phyloP scores from a whole-genome alignment of 179 eudicot genomes.

The Beta lomatogona region DNA sequence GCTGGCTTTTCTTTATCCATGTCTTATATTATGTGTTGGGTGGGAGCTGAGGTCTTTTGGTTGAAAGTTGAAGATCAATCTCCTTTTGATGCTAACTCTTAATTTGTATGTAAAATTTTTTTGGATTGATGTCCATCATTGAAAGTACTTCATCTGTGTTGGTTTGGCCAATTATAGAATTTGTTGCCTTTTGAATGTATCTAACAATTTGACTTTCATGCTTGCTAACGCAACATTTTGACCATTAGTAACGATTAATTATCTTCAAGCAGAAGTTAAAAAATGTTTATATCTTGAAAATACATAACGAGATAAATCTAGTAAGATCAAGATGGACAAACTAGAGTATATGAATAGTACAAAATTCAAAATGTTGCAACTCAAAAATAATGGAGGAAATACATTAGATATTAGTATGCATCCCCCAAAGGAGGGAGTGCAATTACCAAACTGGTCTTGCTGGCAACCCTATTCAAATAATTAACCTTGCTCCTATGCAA shows the following conservation, averaged over 20 bases:
- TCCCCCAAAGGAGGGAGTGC: not conserved
- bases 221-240: no score
- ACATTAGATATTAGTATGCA: not conserved
- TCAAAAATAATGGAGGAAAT: no score
- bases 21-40: not conserved
- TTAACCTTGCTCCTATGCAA: slow-evolving; percentile 10
- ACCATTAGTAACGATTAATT: no score
- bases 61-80: not conserved
- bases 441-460: not conserved
- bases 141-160: not conserved
- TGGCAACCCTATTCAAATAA: not conserved
- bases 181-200: not conserved
- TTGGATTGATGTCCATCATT: not conserved
- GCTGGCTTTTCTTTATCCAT: not conserved
- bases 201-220: no score
- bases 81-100: not conserved
- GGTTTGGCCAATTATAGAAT: not conserved
- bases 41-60: not conserved
- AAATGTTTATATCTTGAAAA: no score
- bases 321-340: no score
- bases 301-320: no score
- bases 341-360: no score
- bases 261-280: no score
- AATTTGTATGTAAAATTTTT: no score
- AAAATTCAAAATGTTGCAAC: no score